Conservation (phyloP, 306 rosid species). For the Trifolium pratense region DNA sequence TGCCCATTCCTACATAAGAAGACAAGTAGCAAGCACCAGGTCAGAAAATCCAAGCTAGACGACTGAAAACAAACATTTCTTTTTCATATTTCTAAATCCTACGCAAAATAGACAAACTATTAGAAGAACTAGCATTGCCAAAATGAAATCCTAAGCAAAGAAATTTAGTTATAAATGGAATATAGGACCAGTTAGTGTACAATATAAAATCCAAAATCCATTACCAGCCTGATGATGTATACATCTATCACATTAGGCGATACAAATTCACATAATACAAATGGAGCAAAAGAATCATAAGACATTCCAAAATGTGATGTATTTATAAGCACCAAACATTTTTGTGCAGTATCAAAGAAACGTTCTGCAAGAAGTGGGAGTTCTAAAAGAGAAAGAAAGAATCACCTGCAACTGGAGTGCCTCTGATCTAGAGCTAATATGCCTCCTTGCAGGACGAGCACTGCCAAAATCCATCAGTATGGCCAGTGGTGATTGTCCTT, state of each 20-base stretch:
- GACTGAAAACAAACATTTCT: conserved; percentile 33
- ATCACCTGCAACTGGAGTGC: conserved; percentile 95
- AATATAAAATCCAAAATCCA: conserved; percentile 1
- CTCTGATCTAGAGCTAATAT: conserved; percentile 78
- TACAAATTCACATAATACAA: conserved; percentile 16
- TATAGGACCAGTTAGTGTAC: not conserved
- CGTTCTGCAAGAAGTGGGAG: conserved; percentile 11
- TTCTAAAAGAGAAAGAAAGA: conserved; percentile 23
- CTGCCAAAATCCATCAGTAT: conserved; percentile 99
- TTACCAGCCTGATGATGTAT: conserved; percentile 22
- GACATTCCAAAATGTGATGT: conserved; percentile 5
- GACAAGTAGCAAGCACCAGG: conserved; percentile 33
- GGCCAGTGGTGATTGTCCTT: conserved; percentile 84
- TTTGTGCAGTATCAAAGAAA: conserved; percentile 4
- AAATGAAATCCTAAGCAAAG: conserved; percentile 17
- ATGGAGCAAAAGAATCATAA: conserved; percentile 29
- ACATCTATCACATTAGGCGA: conserved; percentile 20
- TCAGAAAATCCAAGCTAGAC: conserved; percentile 38
- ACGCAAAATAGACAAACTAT: conserved; percentile 17
- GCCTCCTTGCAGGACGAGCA: conserved; percentile 88
- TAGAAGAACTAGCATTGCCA: conserved; percentile 27
- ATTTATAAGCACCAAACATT: conserved; percentile 4
- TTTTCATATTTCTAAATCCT: conserved; percentile 35
- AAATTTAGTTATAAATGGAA: conserved; percentile 25
- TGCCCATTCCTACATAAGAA: conserved; percentile 89